Evolutionary conservation across 2,329 filamentous ascomycete species (phyloP), one percentile per base, ranked within the genome.

Genomic region (Phialophora tarda): DNA sequence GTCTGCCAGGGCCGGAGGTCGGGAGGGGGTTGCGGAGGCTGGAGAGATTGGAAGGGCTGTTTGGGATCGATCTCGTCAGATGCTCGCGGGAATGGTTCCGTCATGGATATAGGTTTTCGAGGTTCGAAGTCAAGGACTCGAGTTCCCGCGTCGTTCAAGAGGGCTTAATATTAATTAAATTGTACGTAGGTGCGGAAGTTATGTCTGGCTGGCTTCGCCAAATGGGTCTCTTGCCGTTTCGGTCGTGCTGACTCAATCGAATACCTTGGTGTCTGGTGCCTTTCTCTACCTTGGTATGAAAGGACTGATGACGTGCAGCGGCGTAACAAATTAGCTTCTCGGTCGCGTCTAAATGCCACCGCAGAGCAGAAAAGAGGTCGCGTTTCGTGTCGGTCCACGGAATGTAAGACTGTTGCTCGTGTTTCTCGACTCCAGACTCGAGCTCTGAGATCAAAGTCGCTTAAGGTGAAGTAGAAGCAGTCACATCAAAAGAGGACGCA

Each of bases 31-130:
- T 14, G 26, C 28, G 3, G 26, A 55, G 53, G 17, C 11, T 11
- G 26, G 1, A 12, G 12, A 8, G 24, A 8, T 28, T 55, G 53
- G 28, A 34, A 34, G 28, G 26, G 8, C 2, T 55, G 24, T 21
- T 55, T 34, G 53, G 28, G 17, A 32, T 55, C 53, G 53, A 17
- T 44, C 38, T 44, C 38, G 17, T 44, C 8, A 11, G 28, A 17
- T 34, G 24, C 26, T 34, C 30, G 53, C 12, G 28, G 53, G 26
- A 55, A 55, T 55, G 53, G 53, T 34, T 55, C 53, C 12, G 53
- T 34, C 53, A 55, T 55, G 24, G 28, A 34, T 14, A 10, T 14
- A 21, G 24, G 12, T 26, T 55, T 28, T 34, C 24, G 14, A 55
- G 14, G 53, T 12, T 34, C 4, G 28, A 32, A 1, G 23, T n/a